These are phyloP conservation scores for Jacaranda mimosifolia DNA, from an alignment of 257 asterid species.

Conservation along the genomic window DNA sequence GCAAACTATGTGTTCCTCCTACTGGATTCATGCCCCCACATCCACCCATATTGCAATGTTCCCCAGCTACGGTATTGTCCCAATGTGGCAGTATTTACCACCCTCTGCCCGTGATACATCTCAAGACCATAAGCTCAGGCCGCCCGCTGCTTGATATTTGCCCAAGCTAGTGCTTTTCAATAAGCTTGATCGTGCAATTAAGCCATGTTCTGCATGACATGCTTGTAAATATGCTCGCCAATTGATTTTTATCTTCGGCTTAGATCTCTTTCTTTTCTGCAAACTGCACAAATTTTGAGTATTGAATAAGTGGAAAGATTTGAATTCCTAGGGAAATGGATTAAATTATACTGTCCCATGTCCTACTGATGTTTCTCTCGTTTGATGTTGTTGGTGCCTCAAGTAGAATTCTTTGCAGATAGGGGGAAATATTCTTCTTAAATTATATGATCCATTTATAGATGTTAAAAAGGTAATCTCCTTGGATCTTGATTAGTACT, in stretches of 20 bases:
- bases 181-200: conserved; percentile 36
- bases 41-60: conserved; percentile 66
- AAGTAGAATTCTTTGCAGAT: too few species aligned
- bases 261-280: conserved; percentile 24
- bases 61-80: conserved; percentile 76
- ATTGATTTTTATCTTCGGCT: conserved; percentile 7
- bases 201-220: conserved; percentile 23
- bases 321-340: conserved; percentile 38
- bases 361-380: too few species aligned
- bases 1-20: conserved; percentile 44
- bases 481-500: too few species aligned
- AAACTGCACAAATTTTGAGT: conserved; percentile 16
- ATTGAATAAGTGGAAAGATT: conserved; percentile 28
- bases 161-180: not conserved
- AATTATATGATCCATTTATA: too few species aligned
- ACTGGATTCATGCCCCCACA: conserved; percentile 70
- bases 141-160: conserved; percentile 81
- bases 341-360: not conserved
- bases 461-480: too few species aligned
- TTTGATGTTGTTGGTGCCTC: too few species aligned
- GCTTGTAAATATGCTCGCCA: conserved; percentile 44
- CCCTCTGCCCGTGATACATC: conserved; percentile 75
- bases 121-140: conserved; percentile 79
- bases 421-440: too few species aligned
- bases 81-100: conserved; percentile 90